Evolutionary conservation across 108 stramenopile species (phyloP).

Genomic region (Mediolabrus comicus): DNA sequence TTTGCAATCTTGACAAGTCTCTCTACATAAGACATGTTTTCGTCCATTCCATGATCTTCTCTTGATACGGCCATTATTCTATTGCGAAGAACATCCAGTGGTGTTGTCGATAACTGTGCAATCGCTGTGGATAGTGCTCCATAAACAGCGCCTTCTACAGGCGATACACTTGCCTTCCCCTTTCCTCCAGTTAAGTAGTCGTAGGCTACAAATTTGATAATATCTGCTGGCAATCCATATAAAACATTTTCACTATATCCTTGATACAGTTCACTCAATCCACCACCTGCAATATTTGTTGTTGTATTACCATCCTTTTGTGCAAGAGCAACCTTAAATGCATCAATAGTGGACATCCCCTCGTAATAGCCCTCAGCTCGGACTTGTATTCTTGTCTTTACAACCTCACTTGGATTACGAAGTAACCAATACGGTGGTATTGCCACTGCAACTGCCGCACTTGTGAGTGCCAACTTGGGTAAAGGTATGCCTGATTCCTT

Average conservation of each 20-base stretch:
- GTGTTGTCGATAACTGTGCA: slow-evolving; percentile 74
- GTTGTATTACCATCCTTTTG: background rate
- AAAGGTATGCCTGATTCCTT: slow-evolving; percentile 26
- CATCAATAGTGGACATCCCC: slow-evolving; percentile 50
- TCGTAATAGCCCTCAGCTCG: slow-evolving; percentile 56
- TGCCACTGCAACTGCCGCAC: slow-evolving; percentile 64
- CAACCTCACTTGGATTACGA: slow-evolving; percentile 82
- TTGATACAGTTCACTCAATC: slow-evolving; percentile 51
- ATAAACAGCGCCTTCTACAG: slow-evolving; percentile 61
- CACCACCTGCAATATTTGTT: slow-evolving; percentile 17
- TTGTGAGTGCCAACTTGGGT: slow-evolving; percentile 60
- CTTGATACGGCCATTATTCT: slow-evolving; percentile 61
- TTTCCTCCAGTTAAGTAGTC: slow-evolving; percentile 53
- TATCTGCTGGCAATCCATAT: slow-evolving; percentile 82
- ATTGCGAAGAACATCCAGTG: slow-evolving; percentile 81
- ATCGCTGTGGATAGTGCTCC: slow-evolving; percentile 73
- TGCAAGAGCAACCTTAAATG: slow-evolving; percentile 40
- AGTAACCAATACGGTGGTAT: slow-evolving; percentile 76
- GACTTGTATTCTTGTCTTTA: slow-evolving; percentile 81
- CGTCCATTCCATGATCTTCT: background rate
- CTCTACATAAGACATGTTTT: slow-evolving; percentile 43
- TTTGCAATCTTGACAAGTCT: slow-evolving; percentile 43
- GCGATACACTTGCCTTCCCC: slow-evolving; percentile 43
- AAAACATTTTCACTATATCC: slow-evolving; percentile 82
- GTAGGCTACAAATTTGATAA: slow-evolving; percentile 78